Conservation (phyloP, 2,329 filamentous ascomycete genomes). For the Pseudohalonectria lignicola region DNA sequence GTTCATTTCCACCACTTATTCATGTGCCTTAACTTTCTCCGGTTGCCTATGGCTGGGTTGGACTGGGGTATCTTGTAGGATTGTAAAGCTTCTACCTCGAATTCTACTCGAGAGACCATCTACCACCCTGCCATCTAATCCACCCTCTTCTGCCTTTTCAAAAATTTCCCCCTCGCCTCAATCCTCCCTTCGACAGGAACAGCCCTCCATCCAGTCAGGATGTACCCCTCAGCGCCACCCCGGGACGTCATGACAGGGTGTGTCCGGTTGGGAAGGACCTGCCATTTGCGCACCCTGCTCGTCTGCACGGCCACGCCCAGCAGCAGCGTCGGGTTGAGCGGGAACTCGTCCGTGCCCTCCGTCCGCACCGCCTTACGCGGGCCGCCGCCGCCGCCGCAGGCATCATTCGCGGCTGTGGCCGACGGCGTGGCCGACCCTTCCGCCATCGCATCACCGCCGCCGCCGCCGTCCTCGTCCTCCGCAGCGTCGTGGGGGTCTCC, state of each 20-base stretch:
- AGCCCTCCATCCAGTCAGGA: conserved; percentile 76
- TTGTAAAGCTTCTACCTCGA: no score
- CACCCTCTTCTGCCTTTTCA: conserved; percentile 50
- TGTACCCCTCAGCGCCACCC: conserved; percentile 81
- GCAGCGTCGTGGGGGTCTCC: not conserved
- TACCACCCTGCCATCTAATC: no score
- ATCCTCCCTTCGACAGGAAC: conserved; percentile 70
- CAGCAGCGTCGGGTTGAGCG: conserved; percentile 75
- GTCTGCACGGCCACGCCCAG: conserved; percentile 74
- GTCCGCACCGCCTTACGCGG: conserved; percentile 32
- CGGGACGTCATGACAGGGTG: conserved; percentile 88
- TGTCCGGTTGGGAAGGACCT: conserved; percentile 82
- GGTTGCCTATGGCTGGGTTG: no score
- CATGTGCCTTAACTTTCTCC: no score
- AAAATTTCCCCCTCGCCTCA: conserved; percentile 70
- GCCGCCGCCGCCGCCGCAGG: conserved; percentile 30
- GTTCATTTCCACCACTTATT: no score
- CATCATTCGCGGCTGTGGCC: conserved; percentile 27
- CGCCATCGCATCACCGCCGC: not conserved
- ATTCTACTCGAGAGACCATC: no score
- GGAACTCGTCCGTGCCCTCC: conserved; percentile 63
- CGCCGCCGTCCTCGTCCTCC: not conserved
- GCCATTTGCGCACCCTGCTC: conserved; percentile 68
- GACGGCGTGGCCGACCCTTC: conserved; percentile 37
- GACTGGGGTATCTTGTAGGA: no score